Percentiles rank a stretch among this genome's conserved stretches.
phyloP scores from a whole-genome alignment of 2,329 filamentous ascomycete species.

The Aspergillus phoenicis region DNA sequence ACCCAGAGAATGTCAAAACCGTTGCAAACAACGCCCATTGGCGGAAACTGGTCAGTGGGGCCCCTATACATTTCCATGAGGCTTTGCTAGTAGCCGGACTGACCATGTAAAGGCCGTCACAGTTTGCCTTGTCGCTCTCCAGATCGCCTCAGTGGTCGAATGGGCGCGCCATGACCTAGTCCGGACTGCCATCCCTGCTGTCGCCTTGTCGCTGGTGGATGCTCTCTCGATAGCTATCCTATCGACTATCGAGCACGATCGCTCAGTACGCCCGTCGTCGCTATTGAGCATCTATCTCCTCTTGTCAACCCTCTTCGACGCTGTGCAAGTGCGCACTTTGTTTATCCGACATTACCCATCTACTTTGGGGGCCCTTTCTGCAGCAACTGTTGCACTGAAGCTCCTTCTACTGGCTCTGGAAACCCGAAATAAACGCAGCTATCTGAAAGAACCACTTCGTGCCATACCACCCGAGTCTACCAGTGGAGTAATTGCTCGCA shows the following conservation, averaged over 20 bases:
- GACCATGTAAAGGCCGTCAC: neutral
- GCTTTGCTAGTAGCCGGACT: neutral
- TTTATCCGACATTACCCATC: slow-evolving; percentile 31
- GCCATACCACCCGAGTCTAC: slow-evolving; percentile 25
- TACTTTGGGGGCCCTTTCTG: slow-evolving; percentile 39
- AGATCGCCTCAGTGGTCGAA: neutral
- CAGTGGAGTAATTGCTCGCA: slow-evolving; percentile 31
- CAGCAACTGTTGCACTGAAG: slow-evolving; percentile 43
- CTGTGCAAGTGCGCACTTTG: slow-evolving; percentile 43
- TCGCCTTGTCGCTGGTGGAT: neutral
- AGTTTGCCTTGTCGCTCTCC: neutral
- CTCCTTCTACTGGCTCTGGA: slow-evolving; percentile 47
- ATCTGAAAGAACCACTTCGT: slow-evolving; percentile 19
- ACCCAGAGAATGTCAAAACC: neutral
- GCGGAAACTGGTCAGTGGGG: neutral
- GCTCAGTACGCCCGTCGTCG: slow-evolving; percentile 29
- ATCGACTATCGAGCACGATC: slow-evolving; percentile 22
- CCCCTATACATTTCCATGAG: neutral
- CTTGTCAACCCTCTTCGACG: slow-evolving; percentile 46
- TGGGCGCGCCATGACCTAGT: slow-evolving; percentile 1
- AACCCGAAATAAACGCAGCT: slow-evolving; percentile 43
- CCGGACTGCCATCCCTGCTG: neutral
- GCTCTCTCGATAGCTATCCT: neutral
- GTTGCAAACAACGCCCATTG: slow-evolving; percentile 1
- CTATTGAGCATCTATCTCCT: slow-evolving; percentile 44